phyloP scores from a whole-genome alignment of 257 asterid species.

The Coffea canephora region DNA sequence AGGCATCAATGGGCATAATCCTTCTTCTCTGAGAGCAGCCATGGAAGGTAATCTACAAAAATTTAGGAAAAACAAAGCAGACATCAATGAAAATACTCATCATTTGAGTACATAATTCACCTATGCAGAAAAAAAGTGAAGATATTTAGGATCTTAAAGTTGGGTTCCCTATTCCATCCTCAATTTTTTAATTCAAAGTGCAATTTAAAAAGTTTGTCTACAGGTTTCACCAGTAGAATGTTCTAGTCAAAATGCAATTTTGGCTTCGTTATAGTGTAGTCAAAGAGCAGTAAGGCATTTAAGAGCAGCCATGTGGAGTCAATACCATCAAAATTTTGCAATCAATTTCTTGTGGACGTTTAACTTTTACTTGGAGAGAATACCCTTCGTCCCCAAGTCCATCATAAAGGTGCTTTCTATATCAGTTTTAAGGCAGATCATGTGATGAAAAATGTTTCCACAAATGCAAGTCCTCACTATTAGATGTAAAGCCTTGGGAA shows the following conservation, averaged over 20 bases:
- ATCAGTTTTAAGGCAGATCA: not conserved
- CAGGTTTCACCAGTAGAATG: not conserved
- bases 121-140: not conserved
- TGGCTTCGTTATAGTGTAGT: not conserved
- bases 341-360: not conserved
- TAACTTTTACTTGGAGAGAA: not conserved
- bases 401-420: not conserved
- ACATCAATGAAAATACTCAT: not conserved
- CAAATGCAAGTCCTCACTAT: not conserved
- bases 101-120: not conserved
- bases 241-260: not conserved
- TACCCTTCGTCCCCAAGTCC: not conserved
- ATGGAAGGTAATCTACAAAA: constrained; percentile 77
- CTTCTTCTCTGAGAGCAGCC: constrained; percentile 63
- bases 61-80: not conserved
- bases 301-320: not conserved
- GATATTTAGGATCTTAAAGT: not conserved
- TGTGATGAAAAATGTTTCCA: no score
- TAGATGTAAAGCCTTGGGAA: not conserved
- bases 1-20: constrained; percentile 96
- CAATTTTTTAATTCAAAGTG: not conserved
- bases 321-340: not conserved
- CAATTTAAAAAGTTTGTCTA: not conserved
- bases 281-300: not conserved
- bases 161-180: not conserved